Evolutionary conservation across 2,329 filamentous ascomycete genomes (phyloP).

Genomic region (Grosmannia serpens): DNA sequence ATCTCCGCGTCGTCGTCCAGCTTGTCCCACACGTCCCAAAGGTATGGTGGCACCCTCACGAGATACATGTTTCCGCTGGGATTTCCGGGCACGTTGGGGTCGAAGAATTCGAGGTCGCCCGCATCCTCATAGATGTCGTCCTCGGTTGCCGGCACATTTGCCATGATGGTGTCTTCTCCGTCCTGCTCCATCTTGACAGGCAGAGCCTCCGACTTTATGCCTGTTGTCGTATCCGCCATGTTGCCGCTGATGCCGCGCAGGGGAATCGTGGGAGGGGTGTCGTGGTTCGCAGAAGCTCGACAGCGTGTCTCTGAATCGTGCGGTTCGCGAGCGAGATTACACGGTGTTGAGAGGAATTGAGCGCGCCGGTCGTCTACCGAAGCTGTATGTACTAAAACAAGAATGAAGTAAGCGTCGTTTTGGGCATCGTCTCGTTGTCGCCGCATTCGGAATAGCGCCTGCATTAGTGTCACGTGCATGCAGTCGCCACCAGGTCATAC

Average conservation of each 20-base stretch:
- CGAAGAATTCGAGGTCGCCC: slow-evolving; percentile 49
- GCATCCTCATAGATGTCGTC: slow-evolving; percentile 58
- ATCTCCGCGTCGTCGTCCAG: slow-evolving; percentile 74
- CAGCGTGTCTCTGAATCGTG: not conserved
- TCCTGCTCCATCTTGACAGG: slow-evolving; percentile 33
- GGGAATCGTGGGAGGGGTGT: not conserved
- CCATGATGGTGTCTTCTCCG: slow-evolving; percentile 8
- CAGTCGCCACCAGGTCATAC: not conserved
- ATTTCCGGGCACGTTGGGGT: slow-evolving; percentile 21
- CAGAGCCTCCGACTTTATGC: slow-evolving; percentile 11
- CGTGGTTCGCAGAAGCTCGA: not conserved
- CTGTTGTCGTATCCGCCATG: slow-evolving; percentile 7
- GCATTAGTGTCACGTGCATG: not conserved
- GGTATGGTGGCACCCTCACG: slow-evolving; percentile 64
- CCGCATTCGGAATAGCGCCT: not conserved
- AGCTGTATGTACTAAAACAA: not conserved
- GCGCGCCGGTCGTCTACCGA: not conserved
- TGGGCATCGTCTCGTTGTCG: not conserved
- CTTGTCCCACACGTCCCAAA: slow-evolving; percentile 70
- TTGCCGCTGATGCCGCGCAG: not conserved
- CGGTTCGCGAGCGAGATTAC: not conserved
- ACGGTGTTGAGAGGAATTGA: not conserved
- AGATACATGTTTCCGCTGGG: slow-evolving; percentile 49
- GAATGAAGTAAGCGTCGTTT: not conserved
- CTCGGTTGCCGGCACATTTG: slow-evolving; percentile 27